phyloP scores from a whole-genome alignment of 768 basidiomycete genomes.

The Sarcomyxa edulis region DNA sequence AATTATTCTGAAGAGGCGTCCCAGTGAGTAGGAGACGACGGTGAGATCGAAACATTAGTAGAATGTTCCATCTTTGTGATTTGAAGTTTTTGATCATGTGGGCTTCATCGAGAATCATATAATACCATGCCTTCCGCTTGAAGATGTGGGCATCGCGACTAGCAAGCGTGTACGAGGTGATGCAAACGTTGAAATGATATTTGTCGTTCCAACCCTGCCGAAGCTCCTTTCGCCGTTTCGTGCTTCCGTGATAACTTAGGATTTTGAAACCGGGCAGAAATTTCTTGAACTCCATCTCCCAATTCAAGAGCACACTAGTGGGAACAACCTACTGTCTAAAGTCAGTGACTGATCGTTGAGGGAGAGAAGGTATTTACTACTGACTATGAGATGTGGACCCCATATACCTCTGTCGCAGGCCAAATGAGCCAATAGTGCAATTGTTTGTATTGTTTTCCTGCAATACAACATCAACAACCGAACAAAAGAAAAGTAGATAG shows the following conservation, averaged over 20 bases:
- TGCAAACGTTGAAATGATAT: slow-evolving; percentile 88
- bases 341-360: not conserved
- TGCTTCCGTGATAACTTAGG: slow-evolving; percentile 85
- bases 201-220: slow-evolving; percentile 90
- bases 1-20: slow-evolving; percentile 94
- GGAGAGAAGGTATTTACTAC: slow-evolving; percentile 13
- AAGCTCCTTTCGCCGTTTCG: slow-evolving; percentile 85
- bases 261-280: slow-evolving; percentile 87
- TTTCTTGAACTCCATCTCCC: slow-evolving; percentile 97
- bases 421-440: slow-evolving; percentile 87
- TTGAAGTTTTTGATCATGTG: slow-evolving; percentile 98
- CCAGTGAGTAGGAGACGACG: slow-evolving; percentile 89
- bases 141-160: slow-evolving; percentile 87
- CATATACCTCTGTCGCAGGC: slow-evolving; percentile 87
- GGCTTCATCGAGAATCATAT: slow-evolving; percentile 94
- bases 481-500: not conserved
- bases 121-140: slow-evolving; percentile 91
- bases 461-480: slow-evolving; percentile 6
- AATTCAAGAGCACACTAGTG: slow-evolving; percentile 90
- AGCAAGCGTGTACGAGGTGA: slow-evolving; percentile 92
- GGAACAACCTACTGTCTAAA: slow-evolving; percentile 60
- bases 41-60: slow-evolving; percentile 84
- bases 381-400: slow-evolving; percentile 86
- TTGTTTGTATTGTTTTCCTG: slow-evolving; percentile 96
- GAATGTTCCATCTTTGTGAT: slow-evolving; percentile 88